Base-by-base conservation (phyloP, 139 green algal species). In the Nannochloris sp. region DNA sequence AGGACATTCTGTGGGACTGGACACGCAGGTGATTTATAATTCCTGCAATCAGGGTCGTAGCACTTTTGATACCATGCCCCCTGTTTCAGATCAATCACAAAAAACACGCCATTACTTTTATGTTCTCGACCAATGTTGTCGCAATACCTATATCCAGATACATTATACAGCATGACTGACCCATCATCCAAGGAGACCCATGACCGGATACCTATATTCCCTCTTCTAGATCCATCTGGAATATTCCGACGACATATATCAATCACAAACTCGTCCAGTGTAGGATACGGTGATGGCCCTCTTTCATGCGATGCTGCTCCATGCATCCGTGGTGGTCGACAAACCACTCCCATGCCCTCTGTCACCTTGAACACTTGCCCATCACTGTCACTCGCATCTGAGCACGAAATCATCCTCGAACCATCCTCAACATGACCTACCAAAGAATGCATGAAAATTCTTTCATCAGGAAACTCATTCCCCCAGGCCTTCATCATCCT, bases 61-160 rank as follows among this genome's bases (percentile, higher is more conserved):
- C 72, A 79, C 58, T 71, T 66, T 60, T 87, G 77, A 56, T 56
- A 71, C 78, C 79, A 91, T 14, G 58, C 49, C 2, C 66, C 69
- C 5, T 43, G 70, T 71, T 48, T 49, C 20, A 84, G 44, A 44
- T 82, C 74, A 2, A 79, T 62, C 12, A 80, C 46, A 31, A 76
- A 77, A 59, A 76, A 91, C 9, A 91, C 72, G 50, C 84, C 82
- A 63, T 93, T 93, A 70, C 59, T 79, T 46, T 63, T 72, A 72
- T 93, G 86, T 33, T 63, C 31, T 17, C 84, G 74, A 6, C 75
- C 77, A 1, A 92, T 61, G 56, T 88, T 87, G 60, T 64, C 78
- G 44, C 60, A 66, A 37, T 23, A 66, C 20, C 84, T 65, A 71
- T 82, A 86, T 66, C 48, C 55, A 1, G 51, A 63, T 26, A 88